Base-by-base conservation (phyloP, 331 rosid genomes). In the Phaseolus coccineus region DNA sequence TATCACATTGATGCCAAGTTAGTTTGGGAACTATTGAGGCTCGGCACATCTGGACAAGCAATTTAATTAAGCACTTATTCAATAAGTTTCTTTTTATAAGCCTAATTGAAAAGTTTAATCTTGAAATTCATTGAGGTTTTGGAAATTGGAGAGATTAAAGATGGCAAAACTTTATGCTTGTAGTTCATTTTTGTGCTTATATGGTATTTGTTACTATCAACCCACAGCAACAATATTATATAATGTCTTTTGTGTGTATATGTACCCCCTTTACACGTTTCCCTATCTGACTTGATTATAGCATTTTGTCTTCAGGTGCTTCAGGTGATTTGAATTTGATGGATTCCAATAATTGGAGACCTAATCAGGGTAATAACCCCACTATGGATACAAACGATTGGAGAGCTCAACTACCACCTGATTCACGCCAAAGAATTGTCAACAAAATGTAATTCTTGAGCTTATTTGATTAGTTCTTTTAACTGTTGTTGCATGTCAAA, bases 341-440 rank as follows among this genome's bases (percentile, higher is more conserved):
- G 96, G 92, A 88, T 65, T 44, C 69, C 46, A 85, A 84, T 81
- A 84, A 86, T 67, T 81, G 90, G 92, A 81, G 79, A 57, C 86
- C 95, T 65, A 64, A 86, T 75, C 97, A 81, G 75, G 88, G 84
- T 39, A 84, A 83, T 39, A 92, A 90, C 51, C 84, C 92, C 42
- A n/a, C 85, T 16, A 76, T 77, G 69, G 90, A 90, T 39, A 15
- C 86, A 50, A 59, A 44, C 42, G 93, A 94, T 55, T 94, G 98
- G 98, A 87, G 93, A 93, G 42, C 80, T 78, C 83, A 81, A 35
- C 69, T 94, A 75, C 87, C 15, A 40, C 77, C 86, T 15, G 87
- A 85, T 12, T 81, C 91, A 8, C 90, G 96, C 11, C 87, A 80
- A 50, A 84, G 89, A 68, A 85, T 88, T 67, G 86, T 90, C 74